Percentiles rank a stretch among this genome's conserved stretches.
These are phyloP conservation scores for Pythium sp. DNA, from an alignment of 352 stramenopile genomes.

Conservation along the genomic window DNA sequence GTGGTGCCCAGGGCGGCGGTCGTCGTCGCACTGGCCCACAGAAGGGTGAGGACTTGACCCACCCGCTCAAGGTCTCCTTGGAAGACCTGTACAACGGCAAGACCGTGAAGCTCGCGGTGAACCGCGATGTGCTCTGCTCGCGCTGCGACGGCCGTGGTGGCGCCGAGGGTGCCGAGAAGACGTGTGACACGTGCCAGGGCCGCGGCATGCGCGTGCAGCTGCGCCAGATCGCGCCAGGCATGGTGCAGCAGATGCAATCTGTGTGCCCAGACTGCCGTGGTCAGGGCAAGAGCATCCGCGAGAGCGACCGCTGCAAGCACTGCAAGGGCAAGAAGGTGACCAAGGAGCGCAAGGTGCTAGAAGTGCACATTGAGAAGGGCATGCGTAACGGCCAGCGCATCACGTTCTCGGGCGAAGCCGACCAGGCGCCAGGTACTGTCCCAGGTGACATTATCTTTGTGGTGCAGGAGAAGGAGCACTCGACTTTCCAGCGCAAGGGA, in stretches of 20 bases:
- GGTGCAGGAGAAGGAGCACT: conserved; percentile 97
- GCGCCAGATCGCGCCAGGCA: conserved; percentile 96
- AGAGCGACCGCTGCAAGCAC: conserved; percentile 90
- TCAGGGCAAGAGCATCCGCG: conserved; percentile 93
- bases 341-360: conserved; percentile 97
- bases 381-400: conserved; percentile 98
- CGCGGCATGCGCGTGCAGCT: conserved; percentile 94
- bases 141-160: conserved; percentile 88
- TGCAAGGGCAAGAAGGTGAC: conserved; percentile 94
- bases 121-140: conserved; percentile 91
- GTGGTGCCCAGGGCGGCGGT: conserved; percentile 56
- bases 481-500: conserved; percentile 95
- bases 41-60: conserved; percentile 95
- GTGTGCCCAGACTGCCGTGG: conserved; percentile 93
- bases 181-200: conserved; percentile 94
- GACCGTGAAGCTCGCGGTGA: conserved; percentile 97
- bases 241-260: conserved; percentile 98
- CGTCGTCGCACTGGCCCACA: conserved; percentile 80
- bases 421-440: conserved; percentile 92
- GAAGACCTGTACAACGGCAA: conserved; percentile 99
- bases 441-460: conserved; percentile 97
- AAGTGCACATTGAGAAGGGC: conserved; percentile 98
- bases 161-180: conserved; percentile 91
- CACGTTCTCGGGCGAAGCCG: conserved; percentile 94
- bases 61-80: conserved; percentile 95